A percentile compares a stretch with the other conserved stretches of the same genome.
phyloP scores from a whole-genome alignment of 306 rosid genomes.

The Glycine soja region DNA sequence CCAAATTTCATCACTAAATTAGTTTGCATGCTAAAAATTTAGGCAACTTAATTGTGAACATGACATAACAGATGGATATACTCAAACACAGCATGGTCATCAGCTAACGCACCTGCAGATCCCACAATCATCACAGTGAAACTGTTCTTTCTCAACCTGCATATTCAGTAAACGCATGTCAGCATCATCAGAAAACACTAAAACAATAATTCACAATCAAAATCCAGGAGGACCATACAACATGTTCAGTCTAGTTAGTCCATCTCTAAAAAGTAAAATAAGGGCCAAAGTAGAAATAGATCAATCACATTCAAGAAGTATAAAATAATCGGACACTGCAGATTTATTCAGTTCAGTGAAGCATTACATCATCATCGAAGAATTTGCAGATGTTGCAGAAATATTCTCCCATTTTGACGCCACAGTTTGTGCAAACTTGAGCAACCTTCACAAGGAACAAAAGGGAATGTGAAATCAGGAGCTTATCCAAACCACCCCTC shows the following conservation, averaged over 20 bases:
- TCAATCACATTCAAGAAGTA: constrained; percentile 34
- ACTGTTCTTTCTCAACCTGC: constrained; percentile 71
- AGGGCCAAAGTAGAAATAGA: constrained; percentile 4
- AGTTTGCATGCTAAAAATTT: constrained; percentile 11
- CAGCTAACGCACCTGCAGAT: constrained; percentile 76
- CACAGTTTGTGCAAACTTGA: constrained; percentile 87
- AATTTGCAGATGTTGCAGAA: constrained; percentile 87
- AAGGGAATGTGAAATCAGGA: background rate
- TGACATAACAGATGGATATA: background rate
- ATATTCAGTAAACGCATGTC: constrained; percentile 27
- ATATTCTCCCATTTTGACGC: constrained; percentile 89
- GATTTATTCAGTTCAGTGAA: constrained; percentile 1
- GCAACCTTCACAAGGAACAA: constrained; percentile 56
- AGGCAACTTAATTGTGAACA: background rate
- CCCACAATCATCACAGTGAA: constrained; percentile 94
- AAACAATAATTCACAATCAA: constrained; percentile 2
- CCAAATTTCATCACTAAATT: background rate
- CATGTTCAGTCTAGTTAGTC: constrained; percentile 22
- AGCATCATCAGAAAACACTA: background rate
- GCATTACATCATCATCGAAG: constrained; percentile 84
- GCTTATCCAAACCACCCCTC: background rate
- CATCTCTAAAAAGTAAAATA: constrained; percentile 23
- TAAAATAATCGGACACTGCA: background rate
- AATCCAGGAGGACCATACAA: background rate
- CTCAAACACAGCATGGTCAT: constrained; percentile 8